Evolutionary conservation across 1,284 basidiomycete genomes (phyloP), one percentile per base, ranked within the genome.

Genomic region (Flammula alnicola): DNA sequence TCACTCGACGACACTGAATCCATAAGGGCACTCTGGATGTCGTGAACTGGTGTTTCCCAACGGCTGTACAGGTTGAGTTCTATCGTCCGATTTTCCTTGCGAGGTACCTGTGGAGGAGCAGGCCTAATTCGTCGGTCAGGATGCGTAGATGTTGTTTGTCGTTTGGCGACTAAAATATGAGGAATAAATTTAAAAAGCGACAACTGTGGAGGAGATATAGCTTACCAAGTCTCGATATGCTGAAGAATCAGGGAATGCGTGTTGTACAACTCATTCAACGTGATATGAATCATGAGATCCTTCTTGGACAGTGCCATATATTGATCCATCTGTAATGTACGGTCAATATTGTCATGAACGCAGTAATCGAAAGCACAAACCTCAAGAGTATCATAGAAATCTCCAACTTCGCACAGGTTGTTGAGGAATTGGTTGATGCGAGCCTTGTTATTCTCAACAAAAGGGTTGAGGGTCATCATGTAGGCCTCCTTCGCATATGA

Each of bases 281-380:
- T 98, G 67, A 99, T 99, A 70, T 93, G 91, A 72, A 99, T 98
- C 77, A 91, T 86, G 54, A 98, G 78, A 67, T 99, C 96, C 74
- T 98, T 98, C 80, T 99, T 99, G 51, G 95, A 98, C 51, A 99
- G 76, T 10, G 97, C 96, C 95, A 99, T 98, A 71, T 99, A 99
- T 78, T 99, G 97, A 72, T 99, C 96, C 87, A 98, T 95, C 92
- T 96, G 20, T n/a, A 14, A 41, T 33, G 48, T 41, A 55, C 44
- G 16, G 16, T 47, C 11, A 41, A 19, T 16, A 35, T 12, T 2
- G 26, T 5, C 29, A 9, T 8, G 5, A 26, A 31, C 2, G 29
- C 11, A 20, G 23, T 40, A 23, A 49, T 19, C 23, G 17, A 16
- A 17, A 9, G 43, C n/a, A 54, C 59, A 29, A 61, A 93, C 93